Percentiles rank a stretch among this genome's conserved stretches.
Conservation (phyloP, 1,284 basidiomycete species). For the Rhizoctonia solani region DNA sequence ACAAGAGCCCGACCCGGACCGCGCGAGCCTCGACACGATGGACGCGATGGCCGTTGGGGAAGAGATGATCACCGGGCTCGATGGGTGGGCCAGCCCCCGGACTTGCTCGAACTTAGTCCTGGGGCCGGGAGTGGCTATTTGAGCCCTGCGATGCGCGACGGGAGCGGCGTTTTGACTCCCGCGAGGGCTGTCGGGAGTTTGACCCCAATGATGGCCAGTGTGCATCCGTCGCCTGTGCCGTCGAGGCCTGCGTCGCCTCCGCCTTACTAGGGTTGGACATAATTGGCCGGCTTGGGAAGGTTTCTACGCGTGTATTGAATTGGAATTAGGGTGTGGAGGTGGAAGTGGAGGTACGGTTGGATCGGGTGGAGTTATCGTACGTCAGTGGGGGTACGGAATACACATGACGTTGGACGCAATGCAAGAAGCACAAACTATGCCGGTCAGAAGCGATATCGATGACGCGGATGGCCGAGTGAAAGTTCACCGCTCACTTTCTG, state of each 20-base stretch:
- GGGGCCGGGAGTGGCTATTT: too few species aligned
- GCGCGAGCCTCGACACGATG: background rate
- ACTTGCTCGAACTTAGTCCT: constrained; percentile 18
- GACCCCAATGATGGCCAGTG: background rate
- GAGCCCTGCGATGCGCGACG: too few species aligned
- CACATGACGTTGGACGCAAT: too few species aligned
- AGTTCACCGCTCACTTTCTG: too few species aligned
- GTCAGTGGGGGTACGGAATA: too few species aligned
- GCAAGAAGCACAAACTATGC: too few species aligned
- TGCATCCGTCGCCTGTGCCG: constrained; percentile 6
- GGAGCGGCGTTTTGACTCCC: constrained; percentile 17
- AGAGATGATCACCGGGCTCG: constrained; percentile 27
- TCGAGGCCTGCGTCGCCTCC: constrained; percentile 10
- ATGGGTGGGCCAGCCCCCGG: constrained; percentile 31
- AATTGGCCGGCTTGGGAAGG: too few species aligned
- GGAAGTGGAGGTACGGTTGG: too few species aligned
- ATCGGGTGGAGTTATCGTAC: too few species aligned
- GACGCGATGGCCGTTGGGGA: constrained; percentile 28
- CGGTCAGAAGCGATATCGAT: too few species aligned
- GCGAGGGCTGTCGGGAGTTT: background rate
- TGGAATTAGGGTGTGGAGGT: background rate
- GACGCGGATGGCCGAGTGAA: too few species aligned
- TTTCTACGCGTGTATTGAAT: too few species aligned
- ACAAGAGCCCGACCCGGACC: background rate
- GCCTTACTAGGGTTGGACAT: background rate